These are phyloP conservation scores for Bipolaris cookei DNA, from an alignment of 2,329 filamentous ascomycete species.

Conservation along the genomic window DNA sequence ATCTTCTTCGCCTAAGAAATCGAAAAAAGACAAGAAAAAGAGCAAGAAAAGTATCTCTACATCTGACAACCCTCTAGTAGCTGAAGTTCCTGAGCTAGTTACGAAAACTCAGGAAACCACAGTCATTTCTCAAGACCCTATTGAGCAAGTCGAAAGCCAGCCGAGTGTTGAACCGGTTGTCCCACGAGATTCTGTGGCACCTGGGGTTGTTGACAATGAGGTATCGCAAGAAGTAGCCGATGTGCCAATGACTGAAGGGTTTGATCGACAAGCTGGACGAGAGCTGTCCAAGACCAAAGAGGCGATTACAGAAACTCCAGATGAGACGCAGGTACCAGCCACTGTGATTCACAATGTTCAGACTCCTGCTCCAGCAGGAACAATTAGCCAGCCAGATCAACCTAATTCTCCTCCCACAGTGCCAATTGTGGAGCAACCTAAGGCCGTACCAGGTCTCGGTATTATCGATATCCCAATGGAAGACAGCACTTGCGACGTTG, in stretches of 20 bases:
- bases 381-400: neutral
- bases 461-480: neutral
- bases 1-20: slow-evolving; percentile 25
- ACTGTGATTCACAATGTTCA: slow-evolving; percentile 7
- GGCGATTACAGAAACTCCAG: slow-evolving; percentile 11
- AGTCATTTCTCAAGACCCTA: slow-evolving; percentile 1
- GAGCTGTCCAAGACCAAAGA: slow-evolving; percentile 9
- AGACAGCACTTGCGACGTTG: slow-evolving; percentile 4
- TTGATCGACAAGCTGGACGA: neutral
- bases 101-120: slow-evolving; percentile 8
- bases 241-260: neutral
- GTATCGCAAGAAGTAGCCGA: neutral
- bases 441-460: neutral
- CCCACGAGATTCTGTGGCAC: neutral
- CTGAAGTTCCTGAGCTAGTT: slow-evolving; percentile 5
- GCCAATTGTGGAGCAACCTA: neutral
- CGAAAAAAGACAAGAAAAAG: slow-evolving; percentile 38
- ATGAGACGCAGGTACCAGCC: neutral
- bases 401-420: slow-evolving; percentile 1
- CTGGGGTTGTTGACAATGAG: neutral
- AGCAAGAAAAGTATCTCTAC: slow-evolving; percentile 32
- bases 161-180: slow-evolving; percentile 1
- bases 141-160: slow-evolving; percentile 1
- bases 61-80: slow-evolving; percentile 20
- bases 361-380: slow-evolving; percentile 4